Percentiles rank a stretch among this genome's conserved stretches.
Conservation (phyloP, 83 land plant species). For the Thuja plicata region DNA sequence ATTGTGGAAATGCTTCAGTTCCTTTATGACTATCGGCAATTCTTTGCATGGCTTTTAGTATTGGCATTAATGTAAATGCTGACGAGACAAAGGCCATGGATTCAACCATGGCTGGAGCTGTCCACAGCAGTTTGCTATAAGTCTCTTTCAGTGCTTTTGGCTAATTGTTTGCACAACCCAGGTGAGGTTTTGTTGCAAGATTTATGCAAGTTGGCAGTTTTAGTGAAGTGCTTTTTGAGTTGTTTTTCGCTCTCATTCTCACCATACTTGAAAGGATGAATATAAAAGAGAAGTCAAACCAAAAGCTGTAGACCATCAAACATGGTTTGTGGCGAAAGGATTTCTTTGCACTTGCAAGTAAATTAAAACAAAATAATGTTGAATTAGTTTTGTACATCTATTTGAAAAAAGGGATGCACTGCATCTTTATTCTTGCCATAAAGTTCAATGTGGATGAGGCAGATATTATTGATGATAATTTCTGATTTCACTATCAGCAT, state of each 20-base stretch:
- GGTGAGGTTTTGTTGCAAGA: not conserved
- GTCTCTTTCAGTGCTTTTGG: not conserved
- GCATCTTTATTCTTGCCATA: too few species aligned
- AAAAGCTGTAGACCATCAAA: not conserved
- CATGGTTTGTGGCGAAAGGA: not conserved
- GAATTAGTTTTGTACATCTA: too few species aligned
- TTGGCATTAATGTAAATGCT: not conserved
- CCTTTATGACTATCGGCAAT: not conserved
- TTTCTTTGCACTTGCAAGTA: not conserved
- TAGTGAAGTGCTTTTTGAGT: not conserved
- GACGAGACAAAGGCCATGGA: not conserved
- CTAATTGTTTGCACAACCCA: not conserved
- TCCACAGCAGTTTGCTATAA: not conserved
- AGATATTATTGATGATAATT: too few species aligned
- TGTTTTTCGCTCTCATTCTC: not conserved
- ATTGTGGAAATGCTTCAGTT: not conserved
- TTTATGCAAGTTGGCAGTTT: not conserved
- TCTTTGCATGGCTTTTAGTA: not conserved
- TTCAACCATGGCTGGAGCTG: not conserved
- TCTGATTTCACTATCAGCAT: too few species aligned
- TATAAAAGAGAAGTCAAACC: not conserved
- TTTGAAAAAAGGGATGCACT: too few species aligned
- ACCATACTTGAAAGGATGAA: not conserved
- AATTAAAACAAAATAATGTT: too few species aligned
- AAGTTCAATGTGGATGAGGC: too few species aligned